Conservation (phyloP, 2,329 filamentous ascomycete species). For the Fusarium sp. region DNA sequence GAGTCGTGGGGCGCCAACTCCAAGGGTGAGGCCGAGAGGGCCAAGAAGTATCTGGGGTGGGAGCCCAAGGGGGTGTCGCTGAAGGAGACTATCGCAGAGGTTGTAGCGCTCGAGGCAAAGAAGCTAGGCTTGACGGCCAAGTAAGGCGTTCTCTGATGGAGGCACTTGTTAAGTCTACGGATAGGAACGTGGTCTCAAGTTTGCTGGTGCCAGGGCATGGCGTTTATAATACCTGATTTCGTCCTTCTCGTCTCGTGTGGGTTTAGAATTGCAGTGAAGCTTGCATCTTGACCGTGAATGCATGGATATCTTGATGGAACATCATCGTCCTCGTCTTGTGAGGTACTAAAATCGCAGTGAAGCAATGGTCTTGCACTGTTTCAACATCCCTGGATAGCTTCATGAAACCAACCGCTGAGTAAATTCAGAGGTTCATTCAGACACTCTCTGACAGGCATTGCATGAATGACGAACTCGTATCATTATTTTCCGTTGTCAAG, state of each 20-base stretch:
- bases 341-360: background rate
- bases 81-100: constrained; percentile 53
- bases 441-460: background rate
- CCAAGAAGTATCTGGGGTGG: constrained; percentile 61
- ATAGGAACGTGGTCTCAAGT: background rate
- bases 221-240: background rate
- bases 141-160: background rate
- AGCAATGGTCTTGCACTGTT: too few species aligned
- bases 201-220: background rate
- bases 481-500: background rate
- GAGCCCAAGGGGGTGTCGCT: constrained; percentile 51
- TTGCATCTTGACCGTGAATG: background rate
- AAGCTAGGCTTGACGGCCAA: constrained; percentile 50
- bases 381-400: background rate
- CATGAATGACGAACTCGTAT: background rate
- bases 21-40: constrained; percentile 56
- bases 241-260: background rate
- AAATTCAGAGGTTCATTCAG: too few species aligned
- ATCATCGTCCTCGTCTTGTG: background rate
- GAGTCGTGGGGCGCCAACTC: constrained; percentile 56
- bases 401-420: background rate
- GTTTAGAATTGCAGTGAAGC: background rate
- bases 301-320: background rate
- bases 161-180: background rate
- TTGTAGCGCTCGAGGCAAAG: constrained; percentile 55